A percentile compares a stretch with the other conserved stretches of the same genome.
These are phyloP conservation scores for Phytophthora parvispora DNA, from an alignment of 352 stramenopile species.

Conservation along the genomic window DNA sequence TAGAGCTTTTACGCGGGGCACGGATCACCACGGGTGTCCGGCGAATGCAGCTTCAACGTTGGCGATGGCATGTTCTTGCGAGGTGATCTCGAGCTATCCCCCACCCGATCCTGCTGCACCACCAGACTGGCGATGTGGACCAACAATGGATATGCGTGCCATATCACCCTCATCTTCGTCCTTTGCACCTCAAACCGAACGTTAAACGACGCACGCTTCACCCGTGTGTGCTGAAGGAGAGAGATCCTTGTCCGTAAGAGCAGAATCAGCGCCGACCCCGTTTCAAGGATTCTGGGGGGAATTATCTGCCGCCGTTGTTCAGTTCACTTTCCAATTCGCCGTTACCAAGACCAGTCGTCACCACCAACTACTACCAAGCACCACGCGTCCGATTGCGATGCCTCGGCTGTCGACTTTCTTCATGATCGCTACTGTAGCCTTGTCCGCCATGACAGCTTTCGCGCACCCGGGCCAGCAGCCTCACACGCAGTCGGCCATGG, in stretches of 20 bases:
- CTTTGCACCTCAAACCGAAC: neutral
- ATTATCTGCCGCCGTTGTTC: conserved; percentile 1
- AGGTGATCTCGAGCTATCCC: conserved; percentile 27
- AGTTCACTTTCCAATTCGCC: conserved; percentile 29
- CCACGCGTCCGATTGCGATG: conserved; percentile 4
- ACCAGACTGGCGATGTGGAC: conserved; percentile 19
- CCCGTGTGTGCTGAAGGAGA: too few species aligned
- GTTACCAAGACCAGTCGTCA: neutral
- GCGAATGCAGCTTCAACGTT: conserved; percentile 16
- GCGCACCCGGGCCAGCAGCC: conserved; percentile 24
- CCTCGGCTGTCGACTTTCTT: conserved; percentile 7
- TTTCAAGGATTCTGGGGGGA: conserved; percentile 20
- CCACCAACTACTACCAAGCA: neutral
- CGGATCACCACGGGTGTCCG: conserved; percentile 4
- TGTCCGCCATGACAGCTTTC: conserved; percentile 1
- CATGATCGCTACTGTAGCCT: conserved; percentile 10
- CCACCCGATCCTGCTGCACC: conserved; percentile 24
- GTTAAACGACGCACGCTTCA: neutral
- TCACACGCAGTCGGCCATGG: conserved; percentile 13
- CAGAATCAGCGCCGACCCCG: neutral
- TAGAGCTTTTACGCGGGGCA: conserved; percentile 2
- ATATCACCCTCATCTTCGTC: neutral
- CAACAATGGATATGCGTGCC: neutral
- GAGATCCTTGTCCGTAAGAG: neutral
- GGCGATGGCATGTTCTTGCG: conserved; percentile 1